Percentiles rank a stretch among this genome's conserved stretches.
Evolutionary conservation across 257 asterid genomes (phyloP).

Genomic region (Striga asiatica): DNA sequence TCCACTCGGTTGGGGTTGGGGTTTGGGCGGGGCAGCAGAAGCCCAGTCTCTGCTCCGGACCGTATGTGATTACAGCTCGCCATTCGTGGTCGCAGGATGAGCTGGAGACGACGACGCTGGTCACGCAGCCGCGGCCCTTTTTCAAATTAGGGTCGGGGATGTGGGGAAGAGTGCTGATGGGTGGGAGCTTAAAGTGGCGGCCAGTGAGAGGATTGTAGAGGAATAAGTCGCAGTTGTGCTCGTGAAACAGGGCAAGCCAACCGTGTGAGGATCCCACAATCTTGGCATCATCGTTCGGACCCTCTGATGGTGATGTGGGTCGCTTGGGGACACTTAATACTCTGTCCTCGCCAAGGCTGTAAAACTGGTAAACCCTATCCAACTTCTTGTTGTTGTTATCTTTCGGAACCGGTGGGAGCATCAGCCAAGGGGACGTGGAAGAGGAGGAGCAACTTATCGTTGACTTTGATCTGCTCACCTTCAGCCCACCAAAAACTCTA

Average conservation of each 20-base stretch:
- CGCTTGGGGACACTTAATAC: not conserved
- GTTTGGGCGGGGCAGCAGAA: not conserved
- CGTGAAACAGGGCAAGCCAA: not conserved
- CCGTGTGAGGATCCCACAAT: not conserved
- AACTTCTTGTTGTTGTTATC: not conserved
- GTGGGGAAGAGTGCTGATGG: not conserved
- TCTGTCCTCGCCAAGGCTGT: not conserved
- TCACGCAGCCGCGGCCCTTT: not conserved
- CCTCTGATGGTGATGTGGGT: not conserved
- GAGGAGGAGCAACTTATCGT: too few species aligned
- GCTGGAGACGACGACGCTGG: not conserved
- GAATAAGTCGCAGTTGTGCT: not conserved
- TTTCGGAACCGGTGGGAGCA: not conserved
- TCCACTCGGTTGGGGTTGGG: not conserved
- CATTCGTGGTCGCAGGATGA: not conserved
- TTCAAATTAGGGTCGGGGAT: not conserved
- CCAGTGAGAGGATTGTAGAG: not conserved
- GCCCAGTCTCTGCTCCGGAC: not conserved
- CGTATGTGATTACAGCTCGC: not conserved
- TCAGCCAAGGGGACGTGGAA: slow-evolving; percentile 8
- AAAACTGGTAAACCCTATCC: not conserved
- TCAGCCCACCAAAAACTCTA: too few species aligned
- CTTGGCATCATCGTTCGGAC: not conserved
- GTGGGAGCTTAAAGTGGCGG: not conserved
- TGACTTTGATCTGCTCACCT: too few species aligned